Evolutionary conservation across 352 stramenopile species (phyloP).

Genomic region (Halophytophthora batemanensis): DNA sequence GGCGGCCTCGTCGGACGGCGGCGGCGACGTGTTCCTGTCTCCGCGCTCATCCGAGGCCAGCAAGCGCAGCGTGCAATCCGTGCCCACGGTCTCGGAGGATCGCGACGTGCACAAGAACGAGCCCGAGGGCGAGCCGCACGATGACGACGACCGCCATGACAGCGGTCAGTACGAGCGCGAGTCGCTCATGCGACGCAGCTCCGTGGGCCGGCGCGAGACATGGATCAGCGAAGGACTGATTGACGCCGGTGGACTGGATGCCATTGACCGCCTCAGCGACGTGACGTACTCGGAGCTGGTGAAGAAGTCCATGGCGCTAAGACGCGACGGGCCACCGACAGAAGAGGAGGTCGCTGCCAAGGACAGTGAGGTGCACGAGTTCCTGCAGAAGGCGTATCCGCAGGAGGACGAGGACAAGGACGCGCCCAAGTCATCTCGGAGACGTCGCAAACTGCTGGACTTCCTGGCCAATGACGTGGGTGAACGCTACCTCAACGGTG

Average conservation of each 20-base stretch:
- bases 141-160: neutral
- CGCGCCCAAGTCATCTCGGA: conserved; percentile 26
- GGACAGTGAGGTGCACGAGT: conserved; percentile 41
- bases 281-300: conserved; percentile 31
- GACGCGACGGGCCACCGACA: conserved; percentile 5
- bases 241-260: conserved; percentile 43
- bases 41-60: conserved; percentile 24
- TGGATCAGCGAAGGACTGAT: conserved; percentile 71
- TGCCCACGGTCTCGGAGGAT: conserved; percentile 11
- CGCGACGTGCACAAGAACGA: conserved; percentile 16
- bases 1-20: conserved; percentile 28
- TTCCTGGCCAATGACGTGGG: conserved; percentile 73
- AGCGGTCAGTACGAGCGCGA: neutral
- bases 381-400: conserved; percentile 39
- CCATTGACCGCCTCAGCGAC: conserved; percentile 51
- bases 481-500: conserved; percentile 61
- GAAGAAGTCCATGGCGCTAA: conserved; percentile 18
- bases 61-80: conserved; percentile 26
- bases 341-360: conserved; percentile 17
- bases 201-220: conserved; percentile 43
- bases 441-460: conserved; percentile 66
- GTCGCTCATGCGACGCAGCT: conserved; percentile 13
- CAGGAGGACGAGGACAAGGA: neutral
- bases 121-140: conserved; percentile 16
- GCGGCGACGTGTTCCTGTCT: conserved; percentile 28